Evolutionary conservation across 2,329 filamentous ascomycete genomes (phyloP).

Genomic region (Bertia moriformis): DNA sequence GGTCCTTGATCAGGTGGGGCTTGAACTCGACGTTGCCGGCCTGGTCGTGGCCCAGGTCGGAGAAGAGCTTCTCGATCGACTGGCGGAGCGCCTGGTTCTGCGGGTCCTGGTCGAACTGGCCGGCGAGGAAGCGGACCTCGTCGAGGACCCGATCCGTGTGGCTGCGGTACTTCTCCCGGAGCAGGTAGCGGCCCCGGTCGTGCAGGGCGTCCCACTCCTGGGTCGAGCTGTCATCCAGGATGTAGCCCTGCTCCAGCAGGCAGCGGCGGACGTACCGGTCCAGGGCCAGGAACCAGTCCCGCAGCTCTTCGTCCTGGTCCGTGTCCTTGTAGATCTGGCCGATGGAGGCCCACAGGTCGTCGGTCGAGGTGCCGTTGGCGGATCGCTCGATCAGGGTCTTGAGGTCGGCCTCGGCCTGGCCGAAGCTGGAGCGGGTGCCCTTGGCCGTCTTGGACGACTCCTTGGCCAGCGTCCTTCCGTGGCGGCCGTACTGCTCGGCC

Average conservation of each 20-base stretch:
- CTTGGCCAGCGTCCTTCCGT: conserved; percentile 50
- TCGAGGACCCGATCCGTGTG: conserved; percentile 79
- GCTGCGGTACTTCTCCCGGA: conserved; percentile 73
- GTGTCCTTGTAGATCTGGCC: conserved; percentile 76
- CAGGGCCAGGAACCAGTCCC: conserved; percentile 72
- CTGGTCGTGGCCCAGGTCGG: conserved; percentile 68
- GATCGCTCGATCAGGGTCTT: conserved; percentile 86
- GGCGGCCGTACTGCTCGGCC: conserved; percentile 70
- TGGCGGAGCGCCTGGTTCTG: conserved; percentile 71
- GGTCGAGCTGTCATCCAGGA: conserved; percentile 68
- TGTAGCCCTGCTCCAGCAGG: conserved; percentile 78
- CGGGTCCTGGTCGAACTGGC: conserved; percentile 78
- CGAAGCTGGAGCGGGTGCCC: conserved; percentile 55
- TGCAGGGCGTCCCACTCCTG: conserved; percentile 73
- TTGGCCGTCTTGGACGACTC: conserved; percentile 57
- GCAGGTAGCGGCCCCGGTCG: conserved; percentile 71
- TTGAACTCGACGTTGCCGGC: conserved; percentile 81
- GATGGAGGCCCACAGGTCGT: conserved; percentile 74
- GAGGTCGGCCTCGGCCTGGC: conserved; percentile 63
- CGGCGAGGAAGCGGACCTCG: conserved; percentile 75
- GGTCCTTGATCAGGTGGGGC: conserved; percentile 77
- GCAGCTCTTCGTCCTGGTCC: conserved; percentile 72
- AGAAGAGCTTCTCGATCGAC: conserved; percentile 72
- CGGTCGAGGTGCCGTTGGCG: conserved; percentile 80
- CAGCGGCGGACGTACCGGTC: conserved; percentile 68